Base-by-base conservation (phyloP, 2,329 filamentous ascomycete species). In the Alternaria solani region DNA sequence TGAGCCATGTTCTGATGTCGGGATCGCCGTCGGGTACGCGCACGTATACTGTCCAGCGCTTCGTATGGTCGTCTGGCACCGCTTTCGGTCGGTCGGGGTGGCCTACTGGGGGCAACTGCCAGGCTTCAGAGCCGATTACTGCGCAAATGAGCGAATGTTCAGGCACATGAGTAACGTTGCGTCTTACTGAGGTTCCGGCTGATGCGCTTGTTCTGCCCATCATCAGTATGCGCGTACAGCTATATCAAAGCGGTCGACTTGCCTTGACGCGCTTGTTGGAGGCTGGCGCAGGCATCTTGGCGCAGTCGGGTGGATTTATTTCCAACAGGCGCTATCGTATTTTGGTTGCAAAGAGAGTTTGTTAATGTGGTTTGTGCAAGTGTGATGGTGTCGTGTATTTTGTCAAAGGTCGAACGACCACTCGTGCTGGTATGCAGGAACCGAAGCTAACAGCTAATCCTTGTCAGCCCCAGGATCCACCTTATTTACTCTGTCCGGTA, bases 11-110 rank as follows among this genome's bases (percentile, higher is more conserved):
- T 28, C 92, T 93, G 67, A 98, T 91, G 75, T 97, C 92, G 0
- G 83, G 83, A 61, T 92, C 91, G 77, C 92, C 92, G 72, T 96
- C 93, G 55, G 97, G 85, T 47, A 94, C 93, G 75, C 91, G 91
- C 59, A 99, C 92, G 78, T 96, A 98, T 65, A 98, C 92, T 73
- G 91, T 89, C 95, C 95, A 99, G 64, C 91, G 92, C 83, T 98
- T 96, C 32, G 94, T 98, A 83, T 99, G 95, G 79, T 96, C 94
- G 63, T 92, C 86, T 25, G 94, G 93, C 4, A 92, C 87, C 75
- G 89, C 86, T 23, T 88, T 82, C 2, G 93, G 75, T 43, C 78
- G 92, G 73, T 75, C 67, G 59, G 77, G 75, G 64, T 93, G 91
- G 68, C 90, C 88, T 74, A 87, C 85, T 52, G 92, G 90, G 20